Conservation (phyloP, 1,139 yeast species). For the Candida dubliniensis region DNA sequence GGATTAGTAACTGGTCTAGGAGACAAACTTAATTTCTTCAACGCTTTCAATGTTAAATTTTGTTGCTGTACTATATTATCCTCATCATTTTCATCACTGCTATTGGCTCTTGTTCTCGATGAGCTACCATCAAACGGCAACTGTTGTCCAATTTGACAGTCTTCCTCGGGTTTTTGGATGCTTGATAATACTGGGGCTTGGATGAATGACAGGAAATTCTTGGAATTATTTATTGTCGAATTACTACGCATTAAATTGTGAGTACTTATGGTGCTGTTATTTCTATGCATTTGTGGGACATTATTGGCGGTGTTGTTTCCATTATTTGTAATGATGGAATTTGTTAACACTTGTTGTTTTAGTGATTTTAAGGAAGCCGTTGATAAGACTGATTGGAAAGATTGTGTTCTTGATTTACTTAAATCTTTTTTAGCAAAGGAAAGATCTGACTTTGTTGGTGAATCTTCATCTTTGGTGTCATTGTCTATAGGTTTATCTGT, state of each 20-base stretch:
- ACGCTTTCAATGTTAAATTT: constrained; percentile 44
- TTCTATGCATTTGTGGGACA: constrained; percentile 20
- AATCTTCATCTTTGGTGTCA: not conserved
- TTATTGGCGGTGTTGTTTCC: constrained; percentile 8
- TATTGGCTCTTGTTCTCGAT: constrained; percentile 1
- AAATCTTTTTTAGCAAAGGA: constrained; percentile 56
- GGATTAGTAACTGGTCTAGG: constrained; percentile 38
- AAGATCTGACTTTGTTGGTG: constrained; percentile 23
- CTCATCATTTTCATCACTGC: constrained; percentile 18
- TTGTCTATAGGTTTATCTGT: not conserved
- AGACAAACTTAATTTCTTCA: constrained; percentile 45
- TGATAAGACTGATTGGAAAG: constrained; percentile 65
- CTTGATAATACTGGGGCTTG: constrained; percentile 51
- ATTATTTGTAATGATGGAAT: constrained; percentile 4
- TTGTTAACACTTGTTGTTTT: constrained; percentile 27
- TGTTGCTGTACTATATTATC: constrained; percentile 45
- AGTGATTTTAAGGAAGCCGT: constrained; percentile 57
- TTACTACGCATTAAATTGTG: constrained; percentile 14
- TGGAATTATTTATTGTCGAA: constrained; percentile 19
- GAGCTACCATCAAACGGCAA: constrained; percentile 37
- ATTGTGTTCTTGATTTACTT: constrained; percentile 53
- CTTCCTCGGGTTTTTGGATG: constrained; percentile 31
- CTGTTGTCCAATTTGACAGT: constrained; percentile 44
- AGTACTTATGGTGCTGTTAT: constrained; percentile 22
- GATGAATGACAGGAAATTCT: constrained; percentile 48